These are phyloP conservation scores for Phylloboletellus chloephorus DNA, from an alignment of 1,284 basidiomycete genomes.

Conservation along the genomic window DNA sequence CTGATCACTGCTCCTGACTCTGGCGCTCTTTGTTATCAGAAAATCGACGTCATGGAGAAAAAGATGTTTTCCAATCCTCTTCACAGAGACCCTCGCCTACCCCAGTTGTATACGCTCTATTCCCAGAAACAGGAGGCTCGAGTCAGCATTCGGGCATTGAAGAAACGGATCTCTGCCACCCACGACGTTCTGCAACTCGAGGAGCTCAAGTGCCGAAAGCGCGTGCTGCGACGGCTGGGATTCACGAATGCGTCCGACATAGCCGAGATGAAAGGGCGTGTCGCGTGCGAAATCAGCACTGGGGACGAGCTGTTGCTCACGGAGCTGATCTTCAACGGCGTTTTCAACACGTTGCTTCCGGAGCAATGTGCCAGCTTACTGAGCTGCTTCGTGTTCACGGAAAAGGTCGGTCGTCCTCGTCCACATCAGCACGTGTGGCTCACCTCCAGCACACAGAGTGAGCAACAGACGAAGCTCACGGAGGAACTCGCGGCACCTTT, in stretches of 20 bases:
- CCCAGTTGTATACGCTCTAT: slow-evolving; percentile 78
- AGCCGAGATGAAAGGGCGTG: slow-evolving; percentile 96
- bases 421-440: slow-evolving; percentile 9
- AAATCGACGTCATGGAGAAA: slow-evolving; percentile 85
- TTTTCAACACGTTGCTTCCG: slow-evolving; percentile 85
- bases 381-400: slow-evolving; percentile 95
- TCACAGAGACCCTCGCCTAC: slow-evolving; percentile 69
- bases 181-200: slow-evolving; percentile 94
- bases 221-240: slow-evolving; percentile 86
- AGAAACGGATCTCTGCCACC: slow-evolving; percentile 82
- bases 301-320: slow-evolving; percentile 96
- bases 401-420: slow-evolving; percentile 66
- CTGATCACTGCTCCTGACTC: slow-evolving; percentile 3
- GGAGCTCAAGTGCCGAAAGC: slow-evolving; percentile 94
- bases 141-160: slow-evolving; percentile 68
- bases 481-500: slow-evolving; percentile 92
- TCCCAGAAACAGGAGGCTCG: slow-evolving; percentile 71
- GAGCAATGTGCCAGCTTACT: slow-evolving; percentile 92
- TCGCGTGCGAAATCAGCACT: slow-evolving; percentile 97
- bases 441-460: slow-evolving; percentile 56
- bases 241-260: slow-evolving; percentile 90
- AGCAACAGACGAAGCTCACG: slow-evolving; percentile 79
- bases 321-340: slow-evolving; percentile 96
- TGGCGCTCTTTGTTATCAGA: slow-evolving; percentile 41
- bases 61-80: slow-evolving; percentile 74